Evolutionary conservation across 1,284 basidiomycete species (phyloP).

Genomic region (Mycena citricolor): DNA sequence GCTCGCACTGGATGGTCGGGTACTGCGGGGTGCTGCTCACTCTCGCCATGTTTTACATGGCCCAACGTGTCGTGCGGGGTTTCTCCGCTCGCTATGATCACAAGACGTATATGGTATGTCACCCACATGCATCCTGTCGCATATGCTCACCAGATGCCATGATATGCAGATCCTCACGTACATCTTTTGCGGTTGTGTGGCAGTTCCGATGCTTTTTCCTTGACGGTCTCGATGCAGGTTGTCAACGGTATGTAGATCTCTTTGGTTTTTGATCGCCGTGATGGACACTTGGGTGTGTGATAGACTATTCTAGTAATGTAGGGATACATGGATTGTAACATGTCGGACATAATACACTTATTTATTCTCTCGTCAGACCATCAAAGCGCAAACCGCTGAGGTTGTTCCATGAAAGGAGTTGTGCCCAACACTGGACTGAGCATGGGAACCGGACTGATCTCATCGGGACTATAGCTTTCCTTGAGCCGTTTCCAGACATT

Average conservation of each 20-base stretch:
- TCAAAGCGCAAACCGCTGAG: slow-evolving; percentile 28
- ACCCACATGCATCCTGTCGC: background rate
- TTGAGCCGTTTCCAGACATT: slow-evolving; percentile 70
- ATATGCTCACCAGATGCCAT: background rate
- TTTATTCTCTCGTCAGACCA: too few relatives aligned
- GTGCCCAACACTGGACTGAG: slow-evolving; percentile 42
- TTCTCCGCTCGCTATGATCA: slow-evolving; percentile 6
- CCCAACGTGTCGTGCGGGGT: slow-evolving; percentile 7
- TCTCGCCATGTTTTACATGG: slow-evolving; percentile 11
- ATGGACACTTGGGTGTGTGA: too few relatives aligned
- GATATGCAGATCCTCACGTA: slow-evolving; percentile 12
- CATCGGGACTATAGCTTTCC: slow-evolving; percentile 41
- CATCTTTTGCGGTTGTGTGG: slow-evolving; percentile 11
- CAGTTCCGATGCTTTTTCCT: slow-evolving; percentile 11
- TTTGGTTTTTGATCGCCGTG: too few relatives aligned
- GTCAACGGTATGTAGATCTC: too few relatives aligned
- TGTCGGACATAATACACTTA: too few relatives aligned
- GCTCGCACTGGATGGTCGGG: background rate
- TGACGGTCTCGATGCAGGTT: too few relatives aligned
- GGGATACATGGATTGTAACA: too few relatives aligned
- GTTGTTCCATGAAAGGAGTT: slow-evolving; percentile 38
- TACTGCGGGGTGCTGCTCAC: slow-evolving; percentile 9
- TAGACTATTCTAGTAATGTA: too few relatives aligned
- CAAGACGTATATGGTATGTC: slow-evolving; percentile 12
- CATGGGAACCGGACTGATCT: slow-evolving; percentile 31